These are phyloP conservation scores for Salix suchowensis DNA, from an alignment of 345 rosid genomes.

Conservation along the genomic window DNA sequence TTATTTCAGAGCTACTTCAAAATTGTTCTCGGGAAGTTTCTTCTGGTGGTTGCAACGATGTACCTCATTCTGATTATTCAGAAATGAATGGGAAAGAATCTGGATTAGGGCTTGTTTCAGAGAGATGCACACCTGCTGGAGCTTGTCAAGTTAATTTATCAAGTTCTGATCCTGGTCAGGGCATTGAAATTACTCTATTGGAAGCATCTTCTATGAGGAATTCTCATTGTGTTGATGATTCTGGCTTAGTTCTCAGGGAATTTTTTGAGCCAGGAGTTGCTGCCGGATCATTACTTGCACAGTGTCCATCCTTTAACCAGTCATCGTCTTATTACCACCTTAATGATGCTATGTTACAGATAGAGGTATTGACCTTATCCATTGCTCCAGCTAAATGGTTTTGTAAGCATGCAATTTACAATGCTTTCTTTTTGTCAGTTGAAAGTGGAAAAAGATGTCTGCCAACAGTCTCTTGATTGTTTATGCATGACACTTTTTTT, in stretches of 20 bases:
- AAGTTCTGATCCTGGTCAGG: conserved; percentile 41
- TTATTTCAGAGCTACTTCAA: conserved; percentile 68
- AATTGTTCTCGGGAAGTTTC: conserved; percentile 39
- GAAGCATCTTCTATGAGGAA: conserved; percentile 56
- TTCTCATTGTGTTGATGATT: conserved; percentile 51
- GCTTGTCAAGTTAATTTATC: conserved; percentile 43
- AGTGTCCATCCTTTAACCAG: conserved; percentile 58
- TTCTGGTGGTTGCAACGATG: conserved; percentile 32
- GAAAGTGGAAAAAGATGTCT: neutral
- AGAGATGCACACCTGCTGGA: conserved; percentile 35
- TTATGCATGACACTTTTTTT: neutral
- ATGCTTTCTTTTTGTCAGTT: neutral
- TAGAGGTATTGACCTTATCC: conserved; percentile 56
- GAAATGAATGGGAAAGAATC: conserved; percentile 34
- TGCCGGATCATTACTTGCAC: conserved; percentile 60
- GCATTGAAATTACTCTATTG: conserved; percentile 70
- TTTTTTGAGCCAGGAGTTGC: conserved; percentile 63
- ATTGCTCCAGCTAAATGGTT: neutral
- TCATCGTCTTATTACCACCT: conserved; percentile 51
- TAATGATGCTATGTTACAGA: conserved; percentile 41
- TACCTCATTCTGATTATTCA: conserved; percentile 38
- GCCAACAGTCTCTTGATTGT: neutral
- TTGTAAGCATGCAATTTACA: neutral
- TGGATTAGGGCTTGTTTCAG: conserved; percentile 36
- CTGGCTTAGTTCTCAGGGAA: conserved; percentile 76